These are phyloP conservation scores for Colletotrichum sp. DNA, from an alignment of 2,329 filamentous ascomycete species.

Conservation along the genomic window DNA sequence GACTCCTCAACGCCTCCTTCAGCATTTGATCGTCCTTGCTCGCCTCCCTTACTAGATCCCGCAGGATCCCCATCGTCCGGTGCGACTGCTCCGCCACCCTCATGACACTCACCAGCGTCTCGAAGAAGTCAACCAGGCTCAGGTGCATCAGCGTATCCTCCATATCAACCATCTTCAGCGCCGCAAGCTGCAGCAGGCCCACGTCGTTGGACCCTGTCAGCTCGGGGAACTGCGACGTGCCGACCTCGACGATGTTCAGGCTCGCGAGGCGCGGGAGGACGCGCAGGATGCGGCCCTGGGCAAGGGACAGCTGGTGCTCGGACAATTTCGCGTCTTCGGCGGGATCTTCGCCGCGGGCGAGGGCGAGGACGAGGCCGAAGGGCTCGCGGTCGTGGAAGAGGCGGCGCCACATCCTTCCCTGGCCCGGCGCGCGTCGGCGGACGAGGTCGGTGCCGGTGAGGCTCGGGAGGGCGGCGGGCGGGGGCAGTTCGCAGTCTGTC, in stretches of 20 bases:
- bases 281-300: slow-evolving; percentile 58
- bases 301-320: slow-evolving; percentile 49
- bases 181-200: slow-evolving; percentile 56
- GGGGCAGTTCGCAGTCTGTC: slow-evolving; percentile 51
- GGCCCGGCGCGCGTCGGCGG: slow-evolving; percentile 47
- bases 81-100: slow-evolving; percentile 42
- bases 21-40: slow-evolving; percentile 42
- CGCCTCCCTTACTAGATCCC: slow-evolving; percentile 44
- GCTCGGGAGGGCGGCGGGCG: neutral
- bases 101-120: slow-evolving; percentile 54
- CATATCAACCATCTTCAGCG: slow-evolving; percentile 55
- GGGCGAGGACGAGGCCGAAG: slow-evolving; percentile 50
- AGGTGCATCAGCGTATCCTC: slow-evolving; percentile 55
- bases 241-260: slow-evolving; percentile 48
- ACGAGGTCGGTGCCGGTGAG: slow-evolving; percentile 37
- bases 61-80: slow-evolving; percentile 29
- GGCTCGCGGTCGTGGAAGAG: slow-evolving; percentile 51
- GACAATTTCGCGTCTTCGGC: slow-evolving; percentile 26
- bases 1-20: slow-evolving; percentile 37
- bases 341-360: slow-evolving; percentile 34
- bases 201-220: slow-evolving; percentile 31
- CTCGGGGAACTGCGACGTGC: slow-evolving; percentile 39
- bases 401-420: slow-evolving; percentile 57
- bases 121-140: slow-evolving; percentile 58
- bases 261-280: slow-evolving; percentile 55